Base-by-base conservation (phyloP, 768 basidiomycete species). In the Goffeauzyma gilvescens region DNA sequence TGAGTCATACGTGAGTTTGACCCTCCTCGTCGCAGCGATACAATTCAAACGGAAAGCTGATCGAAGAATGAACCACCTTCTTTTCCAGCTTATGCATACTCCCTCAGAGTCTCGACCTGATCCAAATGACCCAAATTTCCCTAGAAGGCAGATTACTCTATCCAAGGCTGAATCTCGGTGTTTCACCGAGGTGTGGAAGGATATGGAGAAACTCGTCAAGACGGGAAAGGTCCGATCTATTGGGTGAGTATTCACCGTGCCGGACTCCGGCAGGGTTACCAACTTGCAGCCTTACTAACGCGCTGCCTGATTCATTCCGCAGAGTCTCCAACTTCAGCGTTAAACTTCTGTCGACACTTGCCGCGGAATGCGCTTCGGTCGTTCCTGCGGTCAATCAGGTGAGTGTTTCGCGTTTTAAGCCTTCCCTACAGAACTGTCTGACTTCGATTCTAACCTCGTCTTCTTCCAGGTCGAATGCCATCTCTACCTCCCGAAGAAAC, bases 281-380 rank as follows among this genome's bases (percentile, higher is more conserved):
- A 26, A 6, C 12, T 18, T 23, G 6, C 37, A 4, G 23, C n/a
- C n/a, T n/a, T 6, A 5, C 10, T 41, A 22, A 21, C 13, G 30
- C 21, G 6, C 32, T 25, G 22, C 14, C 21, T 8, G n/a, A 14
- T 12, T 17, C 17, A 22, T 8, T 9, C 37, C 3, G n/a, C 46
- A 74, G 74, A 0, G 72, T 76, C 34, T 72, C 71, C 55, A 76
- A 76, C 55, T 75, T 75, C 51, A 72, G 71, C 4, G 60, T 73
- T 43, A 72, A 74, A 50, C 74, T 46, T 17, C 44, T 57, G 12
- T 25, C 42, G 13, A 37, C 42, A 2, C 39, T 72, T 7, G 52
- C 67, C n/a, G 31, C 25, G n/a, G 60, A 62, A 40, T 66, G 64
- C 1, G 66, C 69, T 0, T 69, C 68, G 42, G 50, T 71, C 8